These are phyloP conservation scores for Phaseolus lunatus DNA, from an alignment of 306 rosid species.

Conservation along the genomic window DNA sequence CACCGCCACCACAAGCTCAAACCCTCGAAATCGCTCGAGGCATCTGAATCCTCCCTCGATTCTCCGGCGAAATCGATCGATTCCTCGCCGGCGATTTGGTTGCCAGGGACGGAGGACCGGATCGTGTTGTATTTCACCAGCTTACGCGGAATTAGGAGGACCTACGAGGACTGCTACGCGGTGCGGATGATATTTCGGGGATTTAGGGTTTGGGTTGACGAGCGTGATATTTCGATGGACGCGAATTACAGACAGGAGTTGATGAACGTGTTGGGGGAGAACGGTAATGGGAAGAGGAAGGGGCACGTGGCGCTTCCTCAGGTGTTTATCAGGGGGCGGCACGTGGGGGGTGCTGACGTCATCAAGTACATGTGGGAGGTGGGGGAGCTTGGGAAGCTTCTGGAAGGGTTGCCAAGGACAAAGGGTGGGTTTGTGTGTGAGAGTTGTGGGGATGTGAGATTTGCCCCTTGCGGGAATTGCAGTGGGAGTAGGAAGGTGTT, in stretches of 20 bases:
- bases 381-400: slow-evolving; percentile 76
- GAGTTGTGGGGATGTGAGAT: slow-evolving; percentile 89
- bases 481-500: slow-evolving; percentile 90
- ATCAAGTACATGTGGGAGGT: slow-evolving; percentile 75
- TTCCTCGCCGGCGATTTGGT: slow-evolving; percentile 33
- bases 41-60: slow-evolving; percentile 44
- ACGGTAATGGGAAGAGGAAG: slow-evolving; percentile 49
- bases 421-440: slow-evolving; percentile 81
- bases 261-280: slow-evolving; percentile 66
- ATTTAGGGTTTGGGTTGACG: slow-evolving; percentile 95
- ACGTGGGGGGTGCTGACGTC: slow-evolving; percentile 80
- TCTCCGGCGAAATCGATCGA: background rate
- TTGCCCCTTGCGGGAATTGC: slow-evolving; percentile 76
- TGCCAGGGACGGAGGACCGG: slow-evolving; percentile 82
- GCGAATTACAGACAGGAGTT: slow-evolving; percentile 68
- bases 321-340: slow-evolving; percentile 74
- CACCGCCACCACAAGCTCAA: background rate
- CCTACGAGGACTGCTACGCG: slow-evolving; percentile 88
- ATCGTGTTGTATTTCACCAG: slow-evolving; percentile 88
- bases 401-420: slow-evolving; percentile 72
- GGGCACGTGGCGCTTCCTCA: slow-evolving; percentile 69
- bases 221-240: slow-evolving; percentile 89
- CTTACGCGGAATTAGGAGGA: slow-evolving; percentile 82
- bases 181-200: slow-evolving; percentile 81
- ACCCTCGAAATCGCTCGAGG: slow-evolving; percentile 17